Conservation (phyloP, 2,329 filamentous ascomycete species). For the Pseudocercospora macadamiae region DNA sequence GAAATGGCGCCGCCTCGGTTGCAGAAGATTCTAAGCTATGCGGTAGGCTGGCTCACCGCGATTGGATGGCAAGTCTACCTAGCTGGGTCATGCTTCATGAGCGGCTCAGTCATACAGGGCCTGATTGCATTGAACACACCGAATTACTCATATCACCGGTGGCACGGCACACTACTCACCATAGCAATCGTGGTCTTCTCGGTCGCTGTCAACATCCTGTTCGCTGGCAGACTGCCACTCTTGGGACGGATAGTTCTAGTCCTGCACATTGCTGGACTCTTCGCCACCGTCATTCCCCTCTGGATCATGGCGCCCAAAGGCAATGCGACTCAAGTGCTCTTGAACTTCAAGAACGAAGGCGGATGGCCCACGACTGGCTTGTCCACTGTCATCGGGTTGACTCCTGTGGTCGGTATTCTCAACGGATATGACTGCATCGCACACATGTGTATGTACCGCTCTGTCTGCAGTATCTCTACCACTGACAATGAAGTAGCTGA, state of each 20-base stretch:
- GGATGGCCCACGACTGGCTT: constrained; percentile 47
- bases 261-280: constrained; percentile 57
- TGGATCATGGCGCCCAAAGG: constrained; percentile 47
- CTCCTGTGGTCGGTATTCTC: constrained; percentile 28
- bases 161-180: constrained; percentile 55
- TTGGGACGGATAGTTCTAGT: constrained; percentile 54
- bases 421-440: constrained; percentile 32
- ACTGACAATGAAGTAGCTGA: constrained; percentile 27
- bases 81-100: neutral
- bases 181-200: constrained; percentile 46
- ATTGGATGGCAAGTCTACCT: constrained; percentile 30
- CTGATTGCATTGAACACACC: constrained; percentile 21
- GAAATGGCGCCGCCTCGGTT: constrained; percentile 44
- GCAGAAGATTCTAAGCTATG: constrained; percentile 47
- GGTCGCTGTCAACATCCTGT: constrained; percentile 49
- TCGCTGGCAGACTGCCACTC: constrained; percentile 48
- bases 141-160: constrained; percentile 30
- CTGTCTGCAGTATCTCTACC: too few species aligned
- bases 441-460: constrained; percentile 27
- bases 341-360: constrained; percentile 52
- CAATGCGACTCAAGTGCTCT: constrained; percentile 49
- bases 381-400: constrained; percentile 49
- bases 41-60: constrained; percentile 31
- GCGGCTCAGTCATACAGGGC: constrained; percentile 24
- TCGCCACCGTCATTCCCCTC: constrained; percentile 55